Evolutionary conservation across 768 basidiomycete genomes (phyloP).

Genomic region (Leucocoprinus birnbaumii): DNA sequence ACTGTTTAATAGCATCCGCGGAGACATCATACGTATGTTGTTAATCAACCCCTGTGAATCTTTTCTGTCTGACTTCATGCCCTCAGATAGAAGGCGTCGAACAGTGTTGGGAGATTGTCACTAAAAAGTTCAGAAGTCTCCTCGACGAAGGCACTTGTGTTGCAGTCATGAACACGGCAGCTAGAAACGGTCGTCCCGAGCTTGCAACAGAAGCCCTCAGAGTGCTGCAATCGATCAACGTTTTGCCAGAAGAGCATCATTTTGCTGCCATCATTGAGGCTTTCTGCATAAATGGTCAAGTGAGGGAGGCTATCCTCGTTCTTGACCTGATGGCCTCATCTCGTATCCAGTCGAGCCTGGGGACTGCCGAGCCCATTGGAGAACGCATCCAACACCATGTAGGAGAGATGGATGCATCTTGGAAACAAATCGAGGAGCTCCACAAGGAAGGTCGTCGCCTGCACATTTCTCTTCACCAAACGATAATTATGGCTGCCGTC

Average conservation of each 20-base stretch:
- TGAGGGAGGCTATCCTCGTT: conserved; percentile 62
- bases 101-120: conserved; percentile 58
- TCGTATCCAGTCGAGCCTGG: conserved; percentile 43
- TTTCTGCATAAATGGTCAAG: conserved; percentile 50
- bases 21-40: conserved; percentile 63
- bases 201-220: conserved; percentile 67
- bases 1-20: conserved; percentile 64
- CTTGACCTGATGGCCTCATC: conserved; percentile 58
- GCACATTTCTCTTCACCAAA: conserved; percentile 60
- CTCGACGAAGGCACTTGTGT: conserved; percentile 78
- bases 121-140: conserved; percentile 45
- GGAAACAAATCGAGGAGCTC: conserved; percentile 62
- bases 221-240: conserved; percentile 44
- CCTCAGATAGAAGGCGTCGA: conserved; percentile 64
- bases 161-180: conserved; percentile 69
- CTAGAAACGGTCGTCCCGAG: conserved; percentile 66
- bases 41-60: conserved; percentile 5
- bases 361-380: conserved; percentile 55
- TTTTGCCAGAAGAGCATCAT: conserved; percentile 65
- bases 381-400: conserved; percentile 41
- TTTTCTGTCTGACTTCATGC: neutral
- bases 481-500: conserved; percentile 63
- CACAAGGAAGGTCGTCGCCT: conserved; percentile 47
- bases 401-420: conserved; percentile 60
- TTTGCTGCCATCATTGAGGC: conserved; percentile 78